Conservation (phyloP, 148 eudicot genomes). For the Selenicereus undatus region DNA sequence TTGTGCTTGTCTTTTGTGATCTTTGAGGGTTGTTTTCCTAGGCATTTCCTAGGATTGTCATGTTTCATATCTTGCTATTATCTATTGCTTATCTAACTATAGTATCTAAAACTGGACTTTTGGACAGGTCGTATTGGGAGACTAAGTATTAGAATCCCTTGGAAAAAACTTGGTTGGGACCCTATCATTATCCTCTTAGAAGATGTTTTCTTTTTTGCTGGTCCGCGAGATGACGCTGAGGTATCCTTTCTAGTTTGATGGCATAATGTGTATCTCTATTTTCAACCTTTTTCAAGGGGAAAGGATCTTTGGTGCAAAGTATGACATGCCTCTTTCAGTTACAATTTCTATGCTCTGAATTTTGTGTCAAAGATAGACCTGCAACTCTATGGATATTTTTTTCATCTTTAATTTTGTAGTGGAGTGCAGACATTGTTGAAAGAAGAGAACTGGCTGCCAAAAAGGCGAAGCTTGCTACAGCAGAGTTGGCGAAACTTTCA, state of each 20-base stretch:
- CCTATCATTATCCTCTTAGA: conserved; percentile 84
- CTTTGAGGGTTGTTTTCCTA: not conserved
- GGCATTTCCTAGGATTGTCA: not conserved
- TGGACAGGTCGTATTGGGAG: conserved; percentile 81
- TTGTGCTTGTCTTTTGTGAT: not conserved
- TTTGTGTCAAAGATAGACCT: not conserved
- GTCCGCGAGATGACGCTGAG: conserved; percentile 83
- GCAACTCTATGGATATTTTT: conserved; percentile 6
- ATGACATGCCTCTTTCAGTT: not conserved
- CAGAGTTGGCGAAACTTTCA: conserved; percentile 93
- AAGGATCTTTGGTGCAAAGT: not conserved
- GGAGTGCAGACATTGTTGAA: conserved; percentile 79
- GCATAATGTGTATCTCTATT: not conserved
- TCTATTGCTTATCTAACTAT: not conserved
- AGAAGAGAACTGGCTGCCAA: conserved; percentile 87
- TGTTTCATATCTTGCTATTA: conserved; percentile 7
- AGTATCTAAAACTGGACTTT: not conserved
- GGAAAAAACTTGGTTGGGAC: conserved; percentile 99
- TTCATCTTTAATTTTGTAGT: conserved; percentile 39
- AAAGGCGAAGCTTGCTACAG: conserved; percentile 96
- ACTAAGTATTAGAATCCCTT: conserved; percentile 88
- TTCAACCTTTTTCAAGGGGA: not conserved
- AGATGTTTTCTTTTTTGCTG: conserved; percentile 74
- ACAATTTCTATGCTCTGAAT: not conserved
- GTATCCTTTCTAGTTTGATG: conserved; percentile 28